Percentiles rank a stretch among this genome's conserved stretches.
Evolutionary conservation across 2,329 filamentous ascomycete species (phyloP).

Genomic region (Allantophomopsis cytisporea): DNA sequence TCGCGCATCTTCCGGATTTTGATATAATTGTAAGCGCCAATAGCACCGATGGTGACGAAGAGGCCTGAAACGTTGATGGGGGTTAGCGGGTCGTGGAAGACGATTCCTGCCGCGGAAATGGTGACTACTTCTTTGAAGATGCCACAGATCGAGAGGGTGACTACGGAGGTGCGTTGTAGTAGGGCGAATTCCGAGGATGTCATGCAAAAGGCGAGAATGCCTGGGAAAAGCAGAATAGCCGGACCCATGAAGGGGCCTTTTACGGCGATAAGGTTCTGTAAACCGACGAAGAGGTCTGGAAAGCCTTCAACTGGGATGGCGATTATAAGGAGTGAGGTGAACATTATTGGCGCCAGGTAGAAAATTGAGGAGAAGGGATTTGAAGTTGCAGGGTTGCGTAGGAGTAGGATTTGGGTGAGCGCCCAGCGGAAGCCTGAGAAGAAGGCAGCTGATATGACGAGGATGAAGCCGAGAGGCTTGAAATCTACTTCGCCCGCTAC

Average conservation of each 20-base stretch:
- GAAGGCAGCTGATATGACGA: constrained; percentile 87
- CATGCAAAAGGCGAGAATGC: constrained; percentile 88
- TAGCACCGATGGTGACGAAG: constrained; percentile 77
- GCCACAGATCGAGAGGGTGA: constrained; percentile 89
- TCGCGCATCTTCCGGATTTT: constrained; percentile 82
- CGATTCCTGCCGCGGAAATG: constrained; percentile 72
- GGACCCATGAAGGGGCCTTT: constrained; percentile 57
- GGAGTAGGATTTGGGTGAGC: constrained; percentile 91
- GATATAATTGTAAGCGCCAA: constrained; percentile 84
- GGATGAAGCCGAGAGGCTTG: constrained; percentile 70
- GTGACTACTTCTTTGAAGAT: constrained; percentile 99
- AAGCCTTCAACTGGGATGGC: constrained; percentile 81
- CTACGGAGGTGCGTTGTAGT: constrained; percentile 86
- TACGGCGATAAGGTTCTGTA: constrained; percentile 46
- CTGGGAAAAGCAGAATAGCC: constrained; percentile 75
- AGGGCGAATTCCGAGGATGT: constrained; percentile 92
- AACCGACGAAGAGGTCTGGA: constrained; percentile 48
- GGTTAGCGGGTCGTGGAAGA: constrained; percentile 83
- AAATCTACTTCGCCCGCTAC: constrained; percentile 91
- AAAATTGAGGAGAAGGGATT: constrained; percentile 97
- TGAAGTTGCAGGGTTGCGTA: constrained; percentile 85
- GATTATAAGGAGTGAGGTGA: constrained; percentile 64
- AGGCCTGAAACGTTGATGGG: constrained; percentile 78
- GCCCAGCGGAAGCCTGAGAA: constrained; percentile 96
- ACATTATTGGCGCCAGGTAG: constrained; percentile 97